Percentiles rank a stretch among this genome's conserved stretches.
phyloP scores from a whole-genome alignment of 805 yeast species.

The Kodamaea neixiangensis region DNA sequence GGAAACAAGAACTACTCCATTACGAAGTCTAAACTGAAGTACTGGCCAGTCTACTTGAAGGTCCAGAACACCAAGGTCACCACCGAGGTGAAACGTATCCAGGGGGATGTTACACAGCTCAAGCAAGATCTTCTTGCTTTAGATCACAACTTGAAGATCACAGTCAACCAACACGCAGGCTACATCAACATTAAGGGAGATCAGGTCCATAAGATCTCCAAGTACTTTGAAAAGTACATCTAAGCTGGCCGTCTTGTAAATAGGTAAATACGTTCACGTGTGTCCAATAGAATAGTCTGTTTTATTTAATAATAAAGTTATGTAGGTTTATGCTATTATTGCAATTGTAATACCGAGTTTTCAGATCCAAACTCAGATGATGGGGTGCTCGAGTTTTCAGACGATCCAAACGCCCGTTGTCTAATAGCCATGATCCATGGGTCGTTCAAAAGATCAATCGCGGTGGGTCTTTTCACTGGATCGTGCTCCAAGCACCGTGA shows the following conservation, averaged over 20 bases:
- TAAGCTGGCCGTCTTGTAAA: slow-evolving; percentile 1
- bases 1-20: slow-evolving; percentile 43
- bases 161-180: slow-evolving; percentile 36
- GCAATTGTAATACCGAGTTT: neutral
- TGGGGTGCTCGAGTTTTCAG: slow-evolving; percentile 35
- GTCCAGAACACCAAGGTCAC: slow-evolving; percentile 61
- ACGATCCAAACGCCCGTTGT: slow-evolving; percentile 61
- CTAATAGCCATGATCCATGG: slow-evolving; percentile 85
- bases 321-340: neutral
- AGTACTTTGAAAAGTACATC: slow-evolving; percentile 23
- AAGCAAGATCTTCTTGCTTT: slow-evolving; percentile 62
- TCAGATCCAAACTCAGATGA: slow-evolving; percentile 29
- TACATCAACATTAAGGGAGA: slow-evolving; percentile 45
- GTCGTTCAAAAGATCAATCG: slow-evolving; percentile 80
- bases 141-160: slow-evolving; percentile 49
- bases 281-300: neutral
- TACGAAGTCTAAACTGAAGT: slow-evolving; percentile 58
- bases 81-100: slow-evolving; percentile 72
- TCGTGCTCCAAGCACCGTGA: slow-evolving; percentile 78
- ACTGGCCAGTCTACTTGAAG: slow-evolving; percentile 81
- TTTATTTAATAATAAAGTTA: neutral
- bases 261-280: neutral
- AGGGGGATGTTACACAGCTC: slow-evolving; percentile 66
- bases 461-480: slow-evolving; percentile 77
- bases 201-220: slow-evolving; percentile 31